A percentile compares a stretch with the other conserved stretches of the same genome.
These are phyloP conservation scores for Amanita polypyramis DNA, from an alignment of 768 basidiomycete species.

Conservation along the genomic window DNA sequence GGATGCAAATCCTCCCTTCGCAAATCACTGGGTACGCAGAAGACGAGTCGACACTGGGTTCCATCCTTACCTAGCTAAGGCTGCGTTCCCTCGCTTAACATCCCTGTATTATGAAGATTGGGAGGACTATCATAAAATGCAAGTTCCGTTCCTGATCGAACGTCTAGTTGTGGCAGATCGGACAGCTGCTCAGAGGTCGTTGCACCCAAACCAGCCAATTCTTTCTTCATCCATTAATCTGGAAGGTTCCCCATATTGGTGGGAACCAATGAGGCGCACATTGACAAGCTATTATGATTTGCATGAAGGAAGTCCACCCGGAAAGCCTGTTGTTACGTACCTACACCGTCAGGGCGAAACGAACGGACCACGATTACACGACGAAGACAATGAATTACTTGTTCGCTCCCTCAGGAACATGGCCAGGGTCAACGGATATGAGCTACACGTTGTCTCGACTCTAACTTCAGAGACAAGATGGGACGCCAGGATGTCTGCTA, in stretches of 20 bases:
- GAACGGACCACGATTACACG: constrained; percentile 37
- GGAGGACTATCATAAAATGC: constrained; percentile 60
- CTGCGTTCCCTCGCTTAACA: constrained; percentile 61
- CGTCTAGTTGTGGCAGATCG: constrained; percentile 72
- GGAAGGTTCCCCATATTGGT: constrained; percentile 52
- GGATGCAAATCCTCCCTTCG: constrained; percentile 28
- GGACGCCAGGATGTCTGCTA: constrained; percentile 52
- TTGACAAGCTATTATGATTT: constrained; percentile 34
- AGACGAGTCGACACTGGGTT: constrained; percentile 49
- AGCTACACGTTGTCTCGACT: constrained; percentile 44
- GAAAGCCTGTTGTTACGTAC: constrained; percentile 52
- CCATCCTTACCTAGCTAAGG: constrained; percentile 63
- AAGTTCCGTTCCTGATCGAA: constrained; percentile 63
- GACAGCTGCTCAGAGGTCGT: constrained; percentile 39
- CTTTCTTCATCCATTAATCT: constrained; percentile 35
- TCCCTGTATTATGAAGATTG: constrained; percentile 68
- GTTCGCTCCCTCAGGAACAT: constrained; percentile 46
- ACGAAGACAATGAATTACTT: constrained; percentile 49
- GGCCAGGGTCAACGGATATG: constrained; percentile 38
- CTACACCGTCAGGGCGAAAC: constrained; percentile 49
- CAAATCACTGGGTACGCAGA: constrained; percentile 27
- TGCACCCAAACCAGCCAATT: constrained; percentile 23
- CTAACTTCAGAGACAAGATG: constrained; percentile 40
- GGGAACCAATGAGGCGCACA: constrained; percentile 43
- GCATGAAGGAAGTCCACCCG: constrained; percentile 11